phyloP scores from a whole-genome alignment of 2,329 filamentous ascomycete genomes.

The Fusarium virguliforme region DNA sequence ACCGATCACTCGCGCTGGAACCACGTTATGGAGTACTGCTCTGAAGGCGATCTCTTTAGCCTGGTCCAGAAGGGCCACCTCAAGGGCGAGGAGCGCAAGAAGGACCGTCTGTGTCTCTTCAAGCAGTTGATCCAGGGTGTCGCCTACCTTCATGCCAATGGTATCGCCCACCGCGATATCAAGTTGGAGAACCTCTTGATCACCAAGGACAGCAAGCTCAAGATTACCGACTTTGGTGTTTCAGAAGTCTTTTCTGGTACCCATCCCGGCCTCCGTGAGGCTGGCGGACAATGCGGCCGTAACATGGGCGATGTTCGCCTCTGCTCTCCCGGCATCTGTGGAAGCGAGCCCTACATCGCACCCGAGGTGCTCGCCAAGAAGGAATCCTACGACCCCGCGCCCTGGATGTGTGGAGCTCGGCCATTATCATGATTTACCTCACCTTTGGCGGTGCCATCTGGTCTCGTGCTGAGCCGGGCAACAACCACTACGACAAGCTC shows the following conservation, averaged over 20 bases:
- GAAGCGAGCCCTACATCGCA: slow-evolving; percentile 88
- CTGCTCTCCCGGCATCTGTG: slow-evolving; percentile 86
- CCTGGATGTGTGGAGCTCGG: slow-evolving; percentile 89
- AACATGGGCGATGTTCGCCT: slow-evolving; percentile 80
- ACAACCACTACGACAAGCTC: slow-evolving; percentile 76
- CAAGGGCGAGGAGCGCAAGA: slow-evolving; percentile 72
- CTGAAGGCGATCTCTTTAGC: slow-evolving; percentile 83
- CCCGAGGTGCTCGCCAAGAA: slow-evolving; percentile 85
- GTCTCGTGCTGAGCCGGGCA: slow-evolving; percentile 74
- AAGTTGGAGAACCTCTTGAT: slow-evolving; percentile 91
- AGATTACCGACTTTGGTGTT: slow-evolving; percentile 93
- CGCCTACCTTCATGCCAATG: slow-evolving; percentile 84
- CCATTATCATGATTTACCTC: slow-evolving; percentile 86
- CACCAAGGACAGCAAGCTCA: slow-evolving; percentile 84
- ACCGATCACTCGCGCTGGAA: slow-evolving; percentile 84
- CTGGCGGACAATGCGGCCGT: slow-evolving; percentile 80
- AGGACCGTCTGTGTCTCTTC: slow-evolving; percentile 87
- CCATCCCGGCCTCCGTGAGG: slow-evolving; percentile 83
- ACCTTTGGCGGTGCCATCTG: slow-evolving; percentile 82
- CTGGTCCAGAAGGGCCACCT: slow-evolving; percentile 82
- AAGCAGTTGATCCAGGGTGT: slow-evolving; percentile 90
- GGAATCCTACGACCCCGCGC: slow-evolving; percentile 79
- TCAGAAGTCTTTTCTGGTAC: slow-evolving; percentile 88
- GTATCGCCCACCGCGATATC: slow-evolving; percentile 92
- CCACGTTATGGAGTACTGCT: slow-evolving; percentile 94